Conservation (phyloP, 2,329 filamentous ascomycete species). For the Colletotrichum higginsianum region DNA sequence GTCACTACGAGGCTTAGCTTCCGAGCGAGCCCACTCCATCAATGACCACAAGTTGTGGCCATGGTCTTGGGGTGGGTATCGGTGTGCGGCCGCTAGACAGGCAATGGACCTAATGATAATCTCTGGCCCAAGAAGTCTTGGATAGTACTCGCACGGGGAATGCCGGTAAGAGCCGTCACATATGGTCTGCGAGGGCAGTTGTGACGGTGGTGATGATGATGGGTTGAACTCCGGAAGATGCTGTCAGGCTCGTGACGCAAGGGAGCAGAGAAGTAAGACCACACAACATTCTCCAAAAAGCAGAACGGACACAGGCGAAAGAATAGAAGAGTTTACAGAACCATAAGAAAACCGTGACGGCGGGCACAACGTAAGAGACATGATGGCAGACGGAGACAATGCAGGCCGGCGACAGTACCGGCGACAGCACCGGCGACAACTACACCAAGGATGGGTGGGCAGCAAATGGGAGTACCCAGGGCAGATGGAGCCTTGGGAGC, state of each 20-base stretch:
- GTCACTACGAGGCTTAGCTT: neutral
- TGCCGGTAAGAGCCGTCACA: neutral
- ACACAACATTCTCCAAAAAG: too few relatives aligned
- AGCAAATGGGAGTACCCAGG: too few relatives aligned
- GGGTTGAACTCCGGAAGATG: too few relatives aligned
- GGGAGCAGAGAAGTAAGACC: neutral
- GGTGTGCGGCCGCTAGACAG: neutral
- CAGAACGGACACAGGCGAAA: too few relatives aligned
- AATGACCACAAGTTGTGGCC: neutral
- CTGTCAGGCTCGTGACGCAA: neutral
- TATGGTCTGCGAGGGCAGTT: neutral
- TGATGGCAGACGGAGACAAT: neutral
- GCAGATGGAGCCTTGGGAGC: neutral
- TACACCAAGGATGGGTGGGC: neutral
- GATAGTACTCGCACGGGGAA: neutral
- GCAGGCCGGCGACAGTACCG: neutral
- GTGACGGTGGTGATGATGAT: neutral
- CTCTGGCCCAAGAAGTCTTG: neutral
- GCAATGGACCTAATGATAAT: too few relatives aligned
- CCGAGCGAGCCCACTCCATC: neutral
- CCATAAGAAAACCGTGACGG: neutral
- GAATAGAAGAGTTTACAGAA: neutral
- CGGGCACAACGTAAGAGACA: neutral
- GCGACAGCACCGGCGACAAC: neutral
- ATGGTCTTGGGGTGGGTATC: too few relatives aligned